These are phyloP conservation scores for Fusarium tanahbumbuense DNA, from an alignment of 2,329 filamentous ascomycete genomes.

Conservation along the genomic window DNA sequence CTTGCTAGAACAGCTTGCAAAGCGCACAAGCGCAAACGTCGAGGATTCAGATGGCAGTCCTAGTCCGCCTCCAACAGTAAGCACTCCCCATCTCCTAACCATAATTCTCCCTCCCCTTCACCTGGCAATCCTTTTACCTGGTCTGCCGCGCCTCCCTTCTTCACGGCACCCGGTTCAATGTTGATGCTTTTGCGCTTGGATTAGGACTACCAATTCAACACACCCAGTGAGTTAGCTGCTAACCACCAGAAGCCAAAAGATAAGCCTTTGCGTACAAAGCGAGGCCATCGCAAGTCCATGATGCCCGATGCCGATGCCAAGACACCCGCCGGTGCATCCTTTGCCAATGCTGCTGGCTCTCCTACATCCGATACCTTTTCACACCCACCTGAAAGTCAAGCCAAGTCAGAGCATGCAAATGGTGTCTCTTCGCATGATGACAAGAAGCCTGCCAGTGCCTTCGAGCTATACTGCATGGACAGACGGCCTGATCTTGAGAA, in stretches of 20 bases:
- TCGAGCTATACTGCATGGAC: constrained; percentile 67
- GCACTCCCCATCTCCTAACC: constrained; percentile 57
- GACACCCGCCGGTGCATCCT: constrained; percentile 54
- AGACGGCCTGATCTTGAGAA: constrained; percentile 58
- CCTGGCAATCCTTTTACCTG: constrained; percentile 33
- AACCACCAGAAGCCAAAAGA: constrained; percentile 73
- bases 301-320: constrained; percentile 59
- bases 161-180: constrained; percentile 44
- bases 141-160: constrained; percentile 33
- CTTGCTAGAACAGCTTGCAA: constrained; percentile 77
- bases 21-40: constrained; percentile 78
- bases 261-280: constrained; percentile 80
- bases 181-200: constrained; percentile 52
- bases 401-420: constrained; percentile 53
- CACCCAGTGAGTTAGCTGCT: constrained; percentile 51
- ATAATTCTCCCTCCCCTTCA: constrained; percentile 6
- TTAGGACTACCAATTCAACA: constrained; percentile 50
- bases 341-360: constrained; percentile 60
- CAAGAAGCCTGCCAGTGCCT: constrained; percentile 61
- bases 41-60: constrained; percentile 84
- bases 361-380: constrained; percentile 63
- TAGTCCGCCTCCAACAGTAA: constrained; percentile 81
- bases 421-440: constrained; percentile 54
- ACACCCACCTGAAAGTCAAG: constrained; percentile 47
- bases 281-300: constrained; percentile 73